Percentiles rank a stretch among this genome's conserved stretches.
Evolutionary conservation across 2,329 filamentous ascomycete species (phyloP).

Genomic region (Elsinoe arachidis): DNA sequence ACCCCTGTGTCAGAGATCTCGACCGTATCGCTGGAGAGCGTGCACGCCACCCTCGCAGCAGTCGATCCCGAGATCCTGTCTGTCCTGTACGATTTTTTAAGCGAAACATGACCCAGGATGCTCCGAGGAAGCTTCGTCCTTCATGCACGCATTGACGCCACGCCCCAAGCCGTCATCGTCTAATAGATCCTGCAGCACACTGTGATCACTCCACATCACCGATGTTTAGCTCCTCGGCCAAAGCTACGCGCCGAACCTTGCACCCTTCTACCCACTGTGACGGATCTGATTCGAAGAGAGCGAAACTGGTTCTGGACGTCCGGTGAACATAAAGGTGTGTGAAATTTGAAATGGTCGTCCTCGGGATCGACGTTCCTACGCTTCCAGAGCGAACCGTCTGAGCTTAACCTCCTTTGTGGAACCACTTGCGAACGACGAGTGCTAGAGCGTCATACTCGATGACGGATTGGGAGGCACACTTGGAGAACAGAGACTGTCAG

Average conservation of each 20-base stretch:
- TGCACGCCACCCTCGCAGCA: background rate
- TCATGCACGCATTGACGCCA: conserved; percentile 5
- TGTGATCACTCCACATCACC: background rate
- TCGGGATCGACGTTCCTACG: conserved; percentile 11
- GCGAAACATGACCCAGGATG: conserved; percentile 2
- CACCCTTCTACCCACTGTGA: background rate
- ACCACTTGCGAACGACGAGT: background rate
- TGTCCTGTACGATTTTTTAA: background rate
- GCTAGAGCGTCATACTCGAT: background rate
- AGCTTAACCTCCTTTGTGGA: conserved; percentile 6
- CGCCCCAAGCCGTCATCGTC: background rate
- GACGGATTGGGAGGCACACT: background rate
- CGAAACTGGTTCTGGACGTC: conserved; percentile 7
- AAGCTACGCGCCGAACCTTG: conserved; percentile 7
- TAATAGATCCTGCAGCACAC: background rate
- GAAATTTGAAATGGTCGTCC: background rate
- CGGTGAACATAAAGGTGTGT: background rate
- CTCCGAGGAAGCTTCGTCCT: background rate
- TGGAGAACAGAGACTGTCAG: background rate
- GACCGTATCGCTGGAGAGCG: conserved; percentile 1
- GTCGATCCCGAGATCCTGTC: background rate
- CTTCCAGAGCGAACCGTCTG: conserved; percentile 1
- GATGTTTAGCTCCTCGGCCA: background rate
- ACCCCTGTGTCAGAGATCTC: background rate
- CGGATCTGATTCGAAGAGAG: conserved; percentile 4